A percentile compares a stretch with the other conserved stretches of the same genome.
phyloP scores from a whole-genome alignment of 2,329 filamentous ascomycete species.

The Periconia digitata region DNA sequence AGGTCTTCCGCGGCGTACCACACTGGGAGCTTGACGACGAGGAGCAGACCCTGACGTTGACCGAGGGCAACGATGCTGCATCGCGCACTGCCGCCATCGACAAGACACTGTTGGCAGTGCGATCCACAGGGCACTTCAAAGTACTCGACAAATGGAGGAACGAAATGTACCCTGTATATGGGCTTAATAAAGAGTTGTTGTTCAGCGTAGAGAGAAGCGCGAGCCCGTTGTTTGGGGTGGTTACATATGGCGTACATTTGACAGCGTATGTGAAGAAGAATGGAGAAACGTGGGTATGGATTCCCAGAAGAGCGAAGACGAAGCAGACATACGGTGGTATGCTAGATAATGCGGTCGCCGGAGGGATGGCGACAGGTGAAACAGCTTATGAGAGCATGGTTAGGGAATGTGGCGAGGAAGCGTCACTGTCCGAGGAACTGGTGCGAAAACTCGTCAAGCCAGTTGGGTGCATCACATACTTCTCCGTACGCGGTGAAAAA shows the following conservation, averaged over 20 bases:
- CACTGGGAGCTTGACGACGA: constrained; percentile 63
- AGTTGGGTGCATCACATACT: constrained; percentile 78
- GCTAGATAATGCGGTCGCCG: constrained; percentile 92
- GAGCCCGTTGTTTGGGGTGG: constrained; percentile 46
- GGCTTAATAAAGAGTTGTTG: constrained; percentile 39
- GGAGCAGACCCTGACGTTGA: constrained; percentile 65
- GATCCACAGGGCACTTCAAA: constrained; percentile 69
- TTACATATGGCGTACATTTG: constrained; percentile 49
- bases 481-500: constrained; percentile 73
- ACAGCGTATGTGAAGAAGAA: constrained; percentile 44
- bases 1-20: constrained; percentile 57
- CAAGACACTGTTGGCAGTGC: constrained; percentile 67
- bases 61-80: constrained; percentile 59
- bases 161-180: constrained; percentile 48
- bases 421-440: constrained; percentile 70
- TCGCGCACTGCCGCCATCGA: constrained; percentile 63
- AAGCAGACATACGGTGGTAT: constrained; percentile 92
- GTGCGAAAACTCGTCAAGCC: constrained; percentile 63
- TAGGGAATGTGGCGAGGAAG: constrained; percentile 87
- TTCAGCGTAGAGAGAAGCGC: constrained; percentile 48
- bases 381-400: constrained; percentile 78
- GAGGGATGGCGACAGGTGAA: constrained; percentile 80
- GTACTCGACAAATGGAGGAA: constrained; percentile 59
- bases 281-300: constrained; percentile 76
- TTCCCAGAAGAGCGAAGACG: constrained; percentile 70